Evolutionary conservation across 73 alveolate genomes (phyloP).

Genomic region (Symbiodinium natans): DNA sequence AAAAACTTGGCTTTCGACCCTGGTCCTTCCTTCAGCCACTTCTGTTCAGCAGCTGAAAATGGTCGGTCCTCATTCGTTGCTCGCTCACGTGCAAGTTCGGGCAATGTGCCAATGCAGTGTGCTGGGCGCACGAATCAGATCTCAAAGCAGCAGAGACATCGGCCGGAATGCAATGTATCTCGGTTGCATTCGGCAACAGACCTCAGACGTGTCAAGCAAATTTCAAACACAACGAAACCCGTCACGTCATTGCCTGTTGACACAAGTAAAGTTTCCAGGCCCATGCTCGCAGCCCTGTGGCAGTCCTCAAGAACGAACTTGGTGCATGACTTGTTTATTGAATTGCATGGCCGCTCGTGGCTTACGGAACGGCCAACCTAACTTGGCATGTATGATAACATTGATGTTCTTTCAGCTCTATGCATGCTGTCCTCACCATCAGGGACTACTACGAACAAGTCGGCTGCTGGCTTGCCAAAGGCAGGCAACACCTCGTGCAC

Average conservation of each 20-base stretch:
- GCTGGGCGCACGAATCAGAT: too few species aligned
- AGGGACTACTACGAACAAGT: constrained; percentile 48
- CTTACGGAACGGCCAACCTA: neutral
- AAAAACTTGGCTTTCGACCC: neutral
- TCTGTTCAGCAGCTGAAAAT: neutral
- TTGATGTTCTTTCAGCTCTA: neutral
- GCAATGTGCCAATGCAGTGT: neutral
- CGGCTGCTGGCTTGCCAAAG: constrained; percentile 6
- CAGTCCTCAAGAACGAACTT: neutral
- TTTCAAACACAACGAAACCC: neutral
- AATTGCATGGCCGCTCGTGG: too few species aligned
- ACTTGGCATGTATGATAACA: too few species aligned
- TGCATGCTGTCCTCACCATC: neutral
- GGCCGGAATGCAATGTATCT: constrained; percentile 54
- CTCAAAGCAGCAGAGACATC: neutral
- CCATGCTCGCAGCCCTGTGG: neutral
- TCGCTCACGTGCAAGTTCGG: too few species aligned
- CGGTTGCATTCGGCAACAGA: constrained; percentile 60
- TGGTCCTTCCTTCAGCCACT: constrained; percentile 25
- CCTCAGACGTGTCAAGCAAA: neutral
- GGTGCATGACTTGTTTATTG: neutral
- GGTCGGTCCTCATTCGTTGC: constrained; percentile 37
- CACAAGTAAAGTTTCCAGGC: neutral
- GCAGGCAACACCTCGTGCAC: neutral
- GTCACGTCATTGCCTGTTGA: neutral